These are phyloP conservation scores for Mediolabrus comicus DNA, from an alignment of 108 stramenopile species.

Conservation along the genomic window DNA sequence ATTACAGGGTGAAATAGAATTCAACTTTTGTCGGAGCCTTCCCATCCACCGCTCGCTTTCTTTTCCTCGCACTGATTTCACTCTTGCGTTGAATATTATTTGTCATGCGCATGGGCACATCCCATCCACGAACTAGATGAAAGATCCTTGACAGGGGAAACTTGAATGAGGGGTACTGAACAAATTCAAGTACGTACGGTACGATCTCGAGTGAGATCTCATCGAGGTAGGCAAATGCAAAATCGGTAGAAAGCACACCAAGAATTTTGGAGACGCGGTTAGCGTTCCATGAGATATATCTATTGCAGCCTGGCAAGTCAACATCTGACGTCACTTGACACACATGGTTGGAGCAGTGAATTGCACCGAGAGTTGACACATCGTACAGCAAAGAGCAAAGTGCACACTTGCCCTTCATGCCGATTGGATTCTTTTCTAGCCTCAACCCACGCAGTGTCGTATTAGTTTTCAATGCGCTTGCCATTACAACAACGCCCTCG, in stretches of 20 bases:
- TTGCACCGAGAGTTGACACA: neutral
- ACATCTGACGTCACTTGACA: neutral
- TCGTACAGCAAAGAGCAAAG: neutral
- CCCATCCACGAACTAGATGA: neutral
- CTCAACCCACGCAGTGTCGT: neutral
- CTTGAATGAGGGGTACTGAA: neutral
- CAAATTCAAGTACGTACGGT: neutral
- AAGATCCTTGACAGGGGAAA: neutral
- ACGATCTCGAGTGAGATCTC: neutral
- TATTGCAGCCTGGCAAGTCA: neutral
- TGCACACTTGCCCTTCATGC: neutral
- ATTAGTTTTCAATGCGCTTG: neutral
- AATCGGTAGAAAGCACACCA: neutral
- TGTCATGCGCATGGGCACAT: neutral
- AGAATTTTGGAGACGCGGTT: neutral
- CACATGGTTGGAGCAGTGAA: neutral
- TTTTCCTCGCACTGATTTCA: neutral
- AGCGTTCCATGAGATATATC: neutral
- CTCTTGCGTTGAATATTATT: neutral
- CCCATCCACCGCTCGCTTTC: neutral
- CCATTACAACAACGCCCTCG: neutral
- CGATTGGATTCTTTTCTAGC: neutral
- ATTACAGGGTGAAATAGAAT: neutral
- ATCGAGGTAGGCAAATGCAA: neutral
- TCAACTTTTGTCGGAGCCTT: too few relatives aligned